These are phyloP conservation scores for Trichophyton benhamiae DNA, from an alignment of 2,329 filamentous ascomycete species.

Conservation along the genomic window DNA sequence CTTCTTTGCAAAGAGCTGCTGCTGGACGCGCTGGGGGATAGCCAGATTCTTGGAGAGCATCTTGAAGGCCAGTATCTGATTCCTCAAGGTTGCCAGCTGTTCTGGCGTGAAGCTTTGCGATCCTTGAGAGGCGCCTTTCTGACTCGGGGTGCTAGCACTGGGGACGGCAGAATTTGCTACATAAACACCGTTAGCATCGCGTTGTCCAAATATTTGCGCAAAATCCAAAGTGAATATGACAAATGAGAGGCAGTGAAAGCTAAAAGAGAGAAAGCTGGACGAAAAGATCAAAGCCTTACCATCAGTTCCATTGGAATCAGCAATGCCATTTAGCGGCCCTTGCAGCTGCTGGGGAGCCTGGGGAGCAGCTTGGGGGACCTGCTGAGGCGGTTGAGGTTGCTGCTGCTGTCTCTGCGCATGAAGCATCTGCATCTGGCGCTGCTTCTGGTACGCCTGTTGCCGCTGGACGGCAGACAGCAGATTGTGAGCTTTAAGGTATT, in stretches of 20 bases:
- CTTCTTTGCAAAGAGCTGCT: conserved; percentile 60
- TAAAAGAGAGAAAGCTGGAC: conserved; percentile 5
- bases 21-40: conserved; percentile 65
- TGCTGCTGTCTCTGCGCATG: conserved; percentile 34
- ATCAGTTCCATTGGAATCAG: conserved; percentile 30
- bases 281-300: conserved; percentile 20
- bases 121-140: conserved; percentile 22
- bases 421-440: conserved; percentile 37
- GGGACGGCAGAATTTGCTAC: conserved; percentile 10
- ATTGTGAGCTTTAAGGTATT: conserved; percentile 70
- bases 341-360: conserved; percentile 6
- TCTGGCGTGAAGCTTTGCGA: conserved; percentile 58
- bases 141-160: conserved; percentile 13
- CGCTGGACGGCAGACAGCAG: conserved; percentile 61
- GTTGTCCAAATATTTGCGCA: conserved; percentile 17
- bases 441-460: conserved; percentile 46
- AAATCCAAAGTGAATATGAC: background rate
- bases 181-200: conserved; percentile 15
- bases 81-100: conserved; percentile 64
- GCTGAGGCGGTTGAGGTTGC: conserved; percentile 36
- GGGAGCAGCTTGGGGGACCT: conserved; percentile 11
- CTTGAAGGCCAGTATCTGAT: conserved; percentile 87
- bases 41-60: conserved; percentile 76
- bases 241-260: background rate
- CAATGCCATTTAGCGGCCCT: conserved; percentile 29